Evolutionary conservation across 768 basidiomycete genomes (phyloP).

Genomic region (Mycena maculata): DNA sequence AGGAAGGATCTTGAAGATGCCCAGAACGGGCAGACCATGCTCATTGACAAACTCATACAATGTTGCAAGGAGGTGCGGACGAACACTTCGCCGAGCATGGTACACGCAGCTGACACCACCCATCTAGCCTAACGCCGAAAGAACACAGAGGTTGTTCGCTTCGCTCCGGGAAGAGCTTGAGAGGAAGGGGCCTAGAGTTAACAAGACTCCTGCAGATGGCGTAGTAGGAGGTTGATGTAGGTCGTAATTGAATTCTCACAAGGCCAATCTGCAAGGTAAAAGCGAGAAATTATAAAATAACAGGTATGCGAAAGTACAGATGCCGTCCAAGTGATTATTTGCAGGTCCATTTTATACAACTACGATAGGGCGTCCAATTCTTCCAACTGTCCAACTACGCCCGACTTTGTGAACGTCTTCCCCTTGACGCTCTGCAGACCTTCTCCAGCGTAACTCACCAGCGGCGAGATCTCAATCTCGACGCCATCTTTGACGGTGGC

Average conservation of each 20-base stretch:
- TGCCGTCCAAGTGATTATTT: conserved; percentile 35
- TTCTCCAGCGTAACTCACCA: conserved; percentile 92
- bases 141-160: conserved; percentile 82
- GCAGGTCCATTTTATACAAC: conserved; percentile 31
- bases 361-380: conserved; percentile 72
- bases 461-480: conserved; percentile 92
- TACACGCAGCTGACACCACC: background rate
- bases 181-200: conserved; percentile 65
- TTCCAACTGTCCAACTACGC: conserved; percentile 70
- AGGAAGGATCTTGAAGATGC: conserved; percentile 84
- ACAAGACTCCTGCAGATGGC: conserved; percentile 57
- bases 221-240: conserved; percentile 56
- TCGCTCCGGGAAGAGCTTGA: conserved; percentile 88
- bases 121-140: conserved; percentile 83
- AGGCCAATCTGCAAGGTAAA: conserved; percentile 17
- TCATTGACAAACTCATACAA: conserved; percentile 85
- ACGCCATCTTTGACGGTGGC: conserved; percentile 77
- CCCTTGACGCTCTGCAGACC: conserved; percentile 85
- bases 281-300: conserved; percentile 34
- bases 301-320: conserved; percentile 37
- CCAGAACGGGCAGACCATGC: conserved; percentile 79
- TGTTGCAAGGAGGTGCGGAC: conserved; percentile 87
- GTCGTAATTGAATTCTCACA: conserved; percentile 28
- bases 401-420: conserved; percentile 81
- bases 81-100: background rate